Evolutionary conservation across 306 rosid species (phyloP), one percentile per base, ranked within the genome.

Genomic region (Urtica urens): DNA sequence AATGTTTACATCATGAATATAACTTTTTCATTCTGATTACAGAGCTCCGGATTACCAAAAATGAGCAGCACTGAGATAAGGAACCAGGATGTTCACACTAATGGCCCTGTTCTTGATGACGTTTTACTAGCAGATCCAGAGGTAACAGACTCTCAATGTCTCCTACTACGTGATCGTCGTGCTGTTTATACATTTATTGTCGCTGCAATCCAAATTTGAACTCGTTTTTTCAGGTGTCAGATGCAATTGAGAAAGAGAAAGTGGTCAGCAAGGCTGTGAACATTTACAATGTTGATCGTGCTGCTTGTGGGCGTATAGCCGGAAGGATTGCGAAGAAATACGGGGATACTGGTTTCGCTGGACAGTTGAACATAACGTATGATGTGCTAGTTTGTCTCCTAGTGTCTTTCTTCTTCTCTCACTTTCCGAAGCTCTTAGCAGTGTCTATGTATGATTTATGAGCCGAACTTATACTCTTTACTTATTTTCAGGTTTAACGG

Each of bases 261-360:
- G 77, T 68, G 49, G 83, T 79, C 38, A 46, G 68, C 18, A 90
- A 84, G 79, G 77, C 87, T 29, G 48, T 70, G 51, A 66, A 72
- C 42, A 79, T 90, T 68, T 81, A 68, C 74, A 90, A 90, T 63
- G 58, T 84, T 24, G 95, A 90, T 38, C 95, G 97, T 31, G 86
- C 95, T 66, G 93, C 63, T 33, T 81, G 97, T 67, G 97, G 97
- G 31, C 93, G 97, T 24, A 67, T 90, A 43, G 84, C 95, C 26
- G 97, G 97, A 52, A 74, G 57, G 48, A 70, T 90, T 68, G 95
- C 97, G 19, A 90, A 84, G 81, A 90, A 90, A 69, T 84, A 90
- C 24, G 95, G 97, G 49, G 97, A 90, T 51, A 77, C 95, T 66
- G 97, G 95, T 62, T 90, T 90, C 67, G 87, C 97, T 46, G 97